These are phyloP conservation scores for Ascochyta lentis DNA, from an alignment of 2,329 filamentous ascomycete genomes.

Conservation along the genomic window DNA sequence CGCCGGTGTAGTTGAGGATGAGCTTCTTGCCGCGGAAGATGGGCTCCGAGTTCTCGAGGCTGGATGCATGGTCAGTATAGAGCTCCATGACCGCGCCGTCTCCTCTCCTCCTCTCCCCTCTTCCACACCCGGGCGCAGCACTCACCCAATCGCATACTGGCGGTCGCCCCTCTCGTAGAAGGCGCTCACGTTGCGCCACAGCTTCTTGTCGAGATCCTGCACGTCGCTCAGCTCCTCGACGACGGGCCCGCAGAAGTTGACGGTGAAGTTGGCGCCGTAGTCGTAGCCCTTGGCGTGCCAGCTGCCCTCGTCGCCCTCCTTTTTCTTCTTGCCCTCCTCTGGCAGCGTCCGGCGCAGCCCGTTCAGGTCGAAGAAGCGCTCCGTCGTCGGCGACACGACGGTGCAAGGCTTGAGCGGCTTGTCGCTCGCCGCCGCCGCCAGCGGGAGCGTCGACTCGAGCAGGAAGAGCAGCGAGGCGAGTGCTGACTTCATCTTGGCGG, in stretches of 20 bases:
- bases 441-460: slow-evolving; percentile 41
- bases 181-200: slow-evolving; percentile 78
- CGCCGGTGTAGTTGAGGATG: slow-evolving; percentile 59
- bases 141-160: slow-evolving; percentile 77
- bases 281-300: slow-evolving; percentile 75
- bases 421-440: slow-evolving; percentile 47
- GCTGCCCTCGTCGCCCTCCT: slow-evolving; percentile 65
- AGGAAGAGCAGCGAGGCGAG: slow-evolving; percentile 36
- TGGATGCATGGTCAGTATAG: slow-evolving; percentile 40
- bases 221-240: slow-evolving; percentile 69
- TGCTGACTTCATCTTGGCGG: slow-evolving; percentile 35
- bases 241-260: slow-evolving; percentile 83
- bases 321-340: slow-evolving; percentile 49
- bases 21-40: slow-evolving; percentile 71
- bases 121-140: slow-evolving; percentile 6
- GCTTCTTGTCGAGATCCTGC: slow-evolving; percentile 66
- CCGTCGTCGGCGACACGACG: slow-evolving; percentile 66
- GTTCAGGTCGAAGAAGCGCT: slow-evolving; percentile 69
- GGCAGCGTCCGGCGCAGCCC: slow-evolving; percentile 61
- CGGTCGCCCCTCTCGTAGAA: slow-evolving; percentile 73
- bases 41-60: slow-evolving; percentile 61
- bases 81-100: neutral
- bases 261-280: slow-evolving; percentile 80
- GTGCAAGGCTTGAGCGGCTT: slow-evolving; percentile 64
- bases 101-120: no score